phyloP scores from a whole-genome alignment of 257 asterid species.

The Gardenia jasminoides region DNA sequence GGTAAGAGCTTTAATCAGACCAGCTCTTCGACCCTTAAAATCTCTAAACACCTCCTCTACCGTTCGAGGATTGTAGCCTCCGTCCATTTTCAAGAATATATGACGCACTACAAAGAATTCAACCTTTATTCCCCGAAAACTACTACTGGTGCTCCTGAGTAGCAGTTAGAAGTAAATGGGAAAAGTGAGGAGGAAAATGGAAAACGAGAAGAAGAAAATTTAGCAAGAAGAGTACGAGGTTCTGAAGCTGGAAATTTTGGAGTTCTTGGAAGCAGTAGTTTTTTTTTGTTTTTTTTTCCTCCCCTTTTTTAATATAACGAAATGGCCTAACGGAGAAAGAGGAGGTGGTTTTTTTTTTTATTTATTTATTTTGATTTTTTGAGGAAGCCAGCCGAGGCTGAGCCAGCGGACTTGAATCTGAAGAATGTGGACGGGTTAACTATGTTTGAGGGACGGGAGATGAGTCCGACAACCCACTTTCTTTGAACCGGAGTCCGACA shows the following conservation, averaged over 20 bases:
- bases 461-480: slow-evolving; percentile 25
- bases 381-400: too few species aligned
- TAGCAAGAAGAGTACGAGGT: not conserved
- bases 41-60: slow-evolving; percentile 48
- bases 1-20: slow-evolving; percentile 46
- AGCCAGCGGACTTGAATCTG: slow-evolving; percentile 28
- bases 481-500: not conserved
- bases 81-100: slow-evolving; percentile 16
- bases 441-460: slow-evolving; percentile 25
- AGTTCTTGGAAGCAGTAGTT: not conserved
- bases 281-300: too few species aligned
- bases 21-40: slow-evolving; percentile 45
- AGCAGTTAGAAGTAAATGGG: not conserved
- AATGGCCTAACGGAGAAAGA: not conserved
- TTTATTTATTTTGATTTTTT: too few species aligned
- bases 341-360: not conserved
- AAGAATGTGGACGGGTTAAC: slow-evolving; percentile 17
- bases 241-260: not conserved
- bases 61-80: slow-evolving; percentile 28
- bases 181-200: not conserved
- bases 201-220: not conserved
- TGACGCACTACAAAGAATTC: not conserved
- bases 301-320: not conserved
- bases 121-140: not conserved
- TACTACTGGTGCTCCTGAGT: not conserved